These are phyloP conservation scores for Fagus sylvatica DNA, from an alignment of 306 rosid genomes.

Conservation along the genomic window DNA sequence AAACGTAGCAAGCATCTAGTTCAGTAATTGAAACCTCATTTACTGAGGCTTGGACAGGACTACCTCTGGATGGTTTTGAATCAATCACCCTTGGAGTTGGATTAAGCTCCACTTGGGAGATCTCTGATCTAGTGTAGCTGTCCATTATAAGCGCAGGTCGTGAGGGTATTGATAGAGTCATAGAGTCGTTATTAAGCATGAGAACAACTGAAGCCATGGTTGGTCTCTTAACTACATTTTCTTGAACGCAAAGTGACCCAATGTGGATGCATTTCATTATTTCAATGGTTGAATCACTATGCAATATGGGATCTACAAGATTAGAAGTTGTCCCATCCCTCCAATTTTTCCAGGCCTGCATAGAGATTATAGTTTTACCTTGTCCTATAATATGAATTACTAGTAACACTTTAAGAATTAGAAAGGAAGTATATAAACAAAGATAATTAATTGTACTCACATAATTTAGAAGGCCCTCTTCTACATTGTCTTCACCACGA, in stretches of 20 bases:
- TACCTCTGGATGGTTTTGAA: too few species aligned
- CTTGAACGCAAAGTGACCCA: slow-evolving; percentile 1
- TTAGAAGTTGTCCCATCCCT: background rate
- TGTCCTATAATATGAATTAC: too few species aligned
- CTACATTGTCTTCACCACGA: background rate
- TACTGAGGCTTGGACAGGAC: too few species aligned
- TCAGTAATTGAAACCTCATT: too few species aligned
- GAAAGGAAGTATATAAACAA: background rate
- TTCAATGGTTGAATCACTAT: too few species aligned
- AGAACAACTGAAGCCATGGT: slow-evolving; percentile 16
- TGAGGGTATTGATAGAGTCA: slow-evolving; percentile 4
- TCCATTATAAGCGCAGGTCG: background rate
- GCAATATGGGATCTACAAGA: background rate
- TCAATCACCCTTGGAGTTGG: too few species aligned
- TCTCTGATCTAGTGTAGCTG: background rate
- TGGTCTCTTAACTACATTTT: slow-evolving; percentile 9
- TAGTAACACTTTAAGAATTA: too few species aligned
- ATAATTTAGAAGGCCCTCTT: slow-evolving; percentile 9
- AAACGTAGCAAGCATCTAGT: too few species aligned
- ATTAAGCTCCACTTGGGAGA: too few species aligned
- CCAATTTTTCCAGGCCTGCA: slow-evolving; percentile 33
- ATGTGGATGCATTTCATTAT: too few species aligned
- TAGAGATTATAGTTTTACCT: too few species aligned
- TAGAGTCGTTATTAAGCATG: slow-evolving; percentile 14
- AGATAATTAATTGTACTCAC: background rate